These are phyloP conservation scores for Aspergillus ellipticus DNA, from an alignment of 495 filamentous ascomycete genomes.

Conservation along the genomic window DNA sequence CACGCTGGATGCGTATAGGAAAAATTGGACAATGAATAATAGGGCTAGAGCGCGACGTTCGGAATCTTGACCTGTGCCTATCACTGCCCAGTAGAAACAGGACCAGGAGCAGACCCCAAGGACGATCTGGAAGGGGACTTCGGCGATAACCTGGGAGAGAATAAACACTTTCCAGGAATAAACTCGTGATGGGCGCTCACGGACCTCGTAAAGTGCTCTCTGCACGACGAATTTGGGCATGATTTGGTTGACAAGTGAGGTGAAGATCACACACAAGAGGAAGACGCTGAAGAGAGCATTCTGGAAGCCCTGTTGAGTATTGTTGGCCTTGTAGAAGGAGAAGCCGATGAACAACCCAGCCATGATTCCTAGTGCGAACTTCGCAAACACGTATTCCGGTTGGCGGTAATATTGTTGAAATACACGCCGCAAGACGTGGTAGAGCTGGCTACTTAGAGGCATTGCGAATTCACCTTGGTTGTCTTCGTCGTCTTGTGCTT, in stretches of 20 bases:
- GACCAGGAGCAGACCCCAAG: constrained; percentile 42
- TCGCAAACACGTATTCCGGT: constrained; percentile 48
- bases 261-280: constrained; percentile 71
- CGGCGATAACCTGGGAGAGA: constrained; percentile 45
- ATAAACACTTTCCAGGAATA: constrained; percentile 55
- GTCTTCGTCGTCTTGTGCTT: constrained; percentile 8
- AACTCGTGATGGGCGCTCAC: constrained; percentile 46
- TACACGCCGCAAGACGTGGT: constrained; percentile 38
- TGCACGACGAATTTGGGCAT: constrained; percentile 48
- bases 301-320: constrained; percentile 70
- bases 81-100: constrained; percentile 47
- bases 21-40: constrained; percentile 46
- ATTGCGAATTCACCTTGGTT: constrained; percentile 46
- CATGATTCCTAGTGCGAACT: constrained; percentile 47
- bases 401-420: constrained; percentile 52
- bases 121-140: constrained; percentile 46
- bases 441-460: constrained; percentile 47
- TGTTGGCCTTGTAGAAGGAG: constrained; percentile 71
- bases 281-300: constrained; percentile 82
- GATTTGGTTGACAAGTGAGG: constrained; percentile 59
- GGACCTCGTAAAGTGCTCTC: constrained; percentile 47
- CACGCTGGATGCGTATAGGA: constrained; percentile 42
- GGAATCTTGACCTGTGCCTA: constrained; percentile 32
- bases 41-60: constrained; percentile 49
- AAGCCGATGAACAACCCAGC: constrained; percentile 76